A percentile compares a stretch with the other conserved stretches of the same genome.
These are phyloP conservation scores for Dysphania ambrosioides DNA, from an alignment of 148 eudicot genomes.

Conservation along the genomic window DNA sequence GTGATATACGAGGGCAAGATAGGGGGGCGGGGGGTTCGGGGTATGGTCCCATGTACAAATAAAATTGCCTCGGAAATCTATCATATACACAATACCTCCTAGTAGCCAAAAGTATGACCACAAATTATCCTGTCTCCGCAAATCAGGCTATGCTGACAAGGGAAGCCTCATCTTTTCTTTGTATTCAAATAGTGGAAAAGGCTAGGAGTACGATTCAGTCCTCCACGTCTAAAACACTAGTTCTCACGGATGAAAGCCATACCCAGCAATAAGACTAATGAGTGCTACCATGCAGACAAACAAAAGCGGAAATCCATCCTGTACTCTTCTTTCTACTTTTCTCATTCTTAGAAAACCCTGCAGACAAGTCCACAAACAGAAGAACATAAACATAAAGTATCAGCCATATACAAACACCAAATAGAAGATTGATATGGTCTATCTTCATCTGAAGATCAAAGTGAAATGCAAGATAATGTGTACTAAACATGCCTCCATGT, in stretches of 20 bases:
- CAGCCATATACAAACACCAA: slow-evolving; percentile 1
- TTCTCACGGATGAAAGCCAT: slow-evolving; percentile 36
- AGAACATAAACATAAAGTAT: neutral
- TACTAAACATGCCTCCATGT: neutral
- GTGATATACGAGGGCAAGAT: neutral
- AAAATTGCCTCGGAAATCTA: slow-evolving; percentile 17
- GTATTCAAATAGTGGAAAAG: too few species aligned
- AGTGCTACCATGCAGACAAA: slow-evolving; percentile 79
- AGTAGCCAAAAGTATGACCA: slow-evolving; percentile 2
- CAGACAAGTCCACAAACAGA: slow-evolving; percentile 15
- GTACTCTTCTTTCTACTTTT: slow-evolving; percentile 44
- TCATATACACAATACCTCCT: slow-evolving; percentile 29
- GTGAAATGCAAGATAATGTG: neutral
- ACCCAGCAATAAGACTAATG: slow-evolving; percentile 55
- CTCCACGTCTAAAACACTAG: neutral
- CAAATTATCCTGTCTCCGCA: slow-evolving; percentile 1
- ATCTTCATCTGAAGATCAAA: neutral
- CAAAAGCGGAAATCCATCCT: slow-evolving; percentile 69
- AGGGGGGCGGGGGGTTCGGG: neutral
- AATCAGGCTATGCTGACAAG: slow-evolving; percentile 12
- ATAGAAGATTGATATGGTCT: neutral
- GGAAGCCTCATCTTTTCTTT: slow-evolving; percentile 11
- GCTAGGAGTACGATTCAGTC: neutral
- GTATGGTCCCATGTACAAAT: slow-evolving; percentile 31
- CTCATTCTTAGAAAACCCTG: slow-evolving; percentile 51